These are phyloP conservation scores for Talaromyces albobiverticillius DNA, from an alignment of 2,329 filamentous ascomycete species.

Conservation along the genomic window DNA sequence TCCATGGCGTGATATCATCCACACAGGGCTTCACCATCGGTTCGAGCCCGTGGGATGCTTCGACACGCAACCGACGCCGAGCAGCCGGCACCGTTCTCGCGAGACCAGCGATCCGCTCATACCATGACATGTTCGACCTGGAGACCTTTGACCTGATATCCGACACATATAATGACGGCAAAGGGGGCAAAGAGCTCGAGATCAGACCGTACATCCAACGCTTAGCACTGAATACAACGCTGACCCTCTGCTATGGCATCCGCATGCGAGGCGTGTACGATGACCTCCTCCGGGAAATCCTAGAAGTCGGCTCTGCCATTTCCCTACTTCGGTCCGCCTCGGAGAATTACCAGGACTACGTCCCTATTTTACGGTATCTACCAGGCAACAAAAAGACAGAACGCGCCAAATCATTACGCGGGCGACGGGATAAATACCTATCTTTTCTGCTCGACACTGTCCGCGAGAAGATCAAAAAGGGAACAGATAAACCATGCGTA, in stretches of 20 bases:
- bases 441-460: slow-evolving; percentile 53
- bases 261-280: slow-evolving; percentile 67
- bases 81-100: slow-evolving; percentile 71
- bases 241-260: slow-evolving; percentile 72
- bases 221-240: slow-evolving; percentile 67
- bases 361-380: slow-evolving; percentile 63
- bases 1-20: slow-evolving; percentile 68
- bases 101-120: slow-evolving; percentile 65
- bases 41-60: slow-evolving; percentile 73
- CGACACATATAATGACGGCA: slow-evolving; percentile 60
- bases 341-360: slow-evolving; percentile 77
- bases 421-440: slow-evolving; percentile 64
- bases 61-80: slow-evolving; percentile 68
- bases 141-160: slow-evolving; percentile 67
- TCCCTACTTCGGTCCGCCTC: slow-evolving; percentile 70
- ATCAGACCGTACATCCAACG: slow-evolving; percentile 66
- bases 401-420: slow-evolving; percentile 59
- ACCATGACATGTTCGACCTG: slow-evolving; percentile 73
- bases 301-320: slow-evolving; percentile 69
- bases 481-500: slow-evolving; percentile 63
- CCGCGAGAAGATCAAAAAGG: slow-evolving; percentile 55
- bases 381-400: slow-evolving; percentile 55
- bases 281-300: slow-evolving; percentile 68
- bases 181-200: slow-evolving; percentile 60
- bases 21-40: slow-evolving; percentile 75